Base-by-base conservation (phyloP, 2,329 filamentous ascomycete genomes). In the Amauroascus verrucosus region DNA sequence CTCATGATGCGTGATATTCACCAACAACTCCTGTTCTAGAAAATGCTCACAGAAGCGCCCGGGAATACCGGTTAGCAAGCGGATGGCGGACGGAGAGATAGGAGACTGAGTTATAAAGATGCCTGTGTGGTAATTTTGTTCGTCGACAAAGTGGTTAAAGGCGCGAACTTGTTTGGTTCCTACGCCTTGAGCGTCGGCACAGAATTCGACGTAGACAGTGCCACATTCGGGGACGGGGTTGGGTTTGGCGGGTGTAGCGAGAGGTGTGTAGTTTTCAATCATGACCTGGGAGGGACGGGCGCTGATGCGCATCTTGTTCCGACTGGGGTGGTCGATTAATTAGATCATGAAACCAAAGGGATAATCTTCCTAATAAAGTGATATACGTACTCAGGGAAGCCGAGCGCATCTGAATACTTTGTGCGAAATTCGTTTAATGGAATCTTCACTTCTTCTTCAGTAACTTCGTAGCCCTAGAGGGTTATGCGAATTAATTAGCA, bases 1-100 rank as follows among this genome's bases (percentile, higher is more conserved):
- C 72, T 97, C 91, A 74, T 98, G 93, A 70, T 90, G 87, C 56
- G 91, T 97, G 70, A 98, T 97, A 74, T 98, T 98, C 71, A 98
- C 90, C 56, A 97, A 78, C 63, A 98, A 73, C 72, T 98, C 93
- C 69, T 93, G 86, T 76, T 97, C 93, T 63, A 91, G 81, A 75
- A 98, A 98, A 67, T 88, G 88, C 75, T 98, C 93, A 65, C 96
- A 88, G 65, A 86, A 82, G 53, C 85, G 86, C 57, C 83, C 82
- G 62, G 86, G 81, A 54, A 91, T 82, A 56, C 84, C 83, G 59
- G 83, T 83, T 62, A 95, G 85, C 61, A 90, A 83, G 75, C 94
- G 94, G 69, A 91, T 82, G 35, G 90, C 91, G 56, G 90, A 86
- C 26, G 88, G 80, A 0, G 89, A 95, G 56, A 96, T 85, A 45